These are phyloP conservation scores for Penicillium diatomitis DNA, from an alignment of 495 filamentous ascomycete genomes.

Conservation along the genomic window DNA sequence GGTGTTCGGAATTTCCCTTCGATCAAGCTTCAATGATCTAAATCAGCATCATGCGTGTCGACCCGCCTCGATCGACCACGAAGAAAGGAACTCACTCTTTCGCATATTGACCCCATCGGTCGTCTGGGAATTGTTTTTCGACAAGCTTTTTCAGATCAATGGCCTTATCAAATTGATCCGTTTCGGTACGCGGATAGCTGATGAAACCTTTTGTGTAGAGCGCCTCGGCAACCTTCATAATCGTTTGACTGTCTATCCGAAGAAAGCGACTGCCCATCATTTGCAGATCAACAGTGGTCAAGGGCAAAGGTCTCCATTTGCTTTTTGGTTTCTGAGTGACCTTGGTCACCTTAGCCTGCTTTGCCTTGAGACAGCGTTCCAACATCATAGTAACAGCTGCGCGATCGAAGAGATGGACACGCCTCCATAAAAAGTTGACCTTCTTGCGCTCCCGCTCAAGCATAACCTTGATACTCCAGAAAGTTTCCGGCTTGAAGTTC, in stretches of 20 bases:
- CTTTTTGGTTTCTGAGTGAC: conserved; percentile 84
- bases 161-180: conserved; percentile 85
- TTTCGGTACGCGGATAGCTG: conserved; percentile 94
- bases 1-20: conserved; percentile 75
- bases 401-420: conserved; percentile 80
- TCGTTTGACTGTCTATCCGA: conserved; percentile 71
- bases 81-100: conserved; percentile 36
- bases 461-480: conserved; percentile 86
- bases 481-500: conserved; percentile 86
- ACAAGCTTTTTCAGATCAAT: conserved; percentile 78
- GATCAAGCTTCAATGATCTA: conserved; percentile 42
- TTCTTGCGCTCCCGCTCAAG: conserved; percentile 67
- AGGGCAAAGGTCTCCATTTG: conserved; percentile 86
- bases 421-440: conserved; percentile 78
- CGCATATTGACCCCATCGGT: conserved; percentile 74
- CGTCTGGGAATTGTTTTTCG: conserved; percentile 71
- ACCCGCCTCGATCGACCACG: neutral
- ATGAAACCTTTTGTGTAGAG: conserved; percentile 90
- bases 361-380: conserved; percentile 74
- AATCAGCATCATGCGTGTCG: conserved; percentile 4
- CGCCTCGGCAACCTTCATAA: conserved; percentile 79
- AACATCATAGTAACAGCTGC: conserved; percentile 71
- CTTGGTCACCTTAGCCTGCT: conserved; percentile 67
- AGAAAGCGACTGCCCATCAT: conserved; percentile 87
- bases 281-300: conserved; percentile 98